Percentiles rank a stretch among this genome's conserved stretches.
Evolutionary conservation across 768 basidiomycete genomes (phyloP).

Genomic region (Suillus decipiens): DNA sequence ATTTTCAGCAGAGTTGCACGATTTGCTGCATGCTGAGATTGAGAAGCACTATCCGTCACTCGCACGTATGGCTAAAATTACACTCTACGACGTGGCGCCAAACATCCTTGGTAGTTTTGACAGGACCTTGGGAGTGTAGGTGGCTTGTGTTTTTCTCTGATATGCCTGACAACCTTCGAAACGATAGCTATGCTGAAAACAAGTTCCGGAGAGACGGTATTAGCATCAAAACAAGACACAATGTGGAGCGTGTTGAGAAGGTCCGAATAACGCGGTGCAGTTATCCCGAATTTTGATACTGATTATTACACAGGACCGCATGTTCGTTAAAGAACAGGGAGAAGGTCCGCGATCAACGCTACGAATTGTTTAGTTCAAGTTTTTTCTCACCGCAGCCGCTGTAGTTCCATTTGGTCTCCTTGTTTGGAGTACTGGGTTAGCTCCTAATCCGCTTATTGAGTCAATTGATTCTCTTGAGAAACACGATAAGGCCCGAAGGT

Average conservation of each 20-base stretch:
- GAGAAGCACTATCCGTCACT: conserved; percentile 61
- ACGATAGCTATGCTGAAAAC: conserved; percentile 61
- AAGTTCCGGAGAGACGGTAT: conserved; percentile 78
- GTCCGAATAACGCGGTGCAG: conserved; percentile 32
- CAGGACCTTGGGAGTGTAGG: conserved; percentile 58
- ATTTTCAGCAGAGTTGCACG: conserved; percentile 81
- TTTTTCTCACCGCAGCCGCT: conserved; percentile 11
- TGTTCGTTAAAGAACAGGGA: conserved; percentile 71
- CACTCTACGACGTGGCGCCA: conserved; percentile 81
- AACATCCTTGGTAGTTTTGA: conserved; percentile 79
- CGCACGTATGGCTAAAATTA: conserved; percentile 65
- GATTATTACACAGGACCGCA: conserved; percentile 47
- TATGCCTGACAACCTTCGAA: conserved; percentile 6
- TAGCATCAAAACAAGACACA: conserved; percentile 66
- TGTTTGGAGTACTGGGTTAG: conserved; percentile 87
- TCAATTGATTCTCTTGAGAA: conserved; percentile 62
- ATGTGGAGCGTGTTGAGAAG: conserved; percentile 68
- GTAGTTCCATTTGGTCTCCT: conserved; percentile 79
- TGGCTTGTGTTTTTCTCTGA: conserved; percentile 7
- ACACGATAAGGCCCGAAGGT: conserved; percentile 59
- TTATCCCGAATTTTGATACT: not conserved
- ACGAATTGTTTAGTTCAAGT: conserved; percentile 11
- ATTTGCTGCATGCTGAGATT: conserved; percentile 72
- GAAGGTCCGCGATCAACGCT: conserved; percentile 47
- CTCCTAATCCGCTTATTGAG: conserved; percentile 77